Evolutionary conservation across 2,329 filamentous ascomycete genomes (phyloP), one percentile per base, ranked within the genome.

Genomic region (Pseudogymnoascus sp.): DNA sequence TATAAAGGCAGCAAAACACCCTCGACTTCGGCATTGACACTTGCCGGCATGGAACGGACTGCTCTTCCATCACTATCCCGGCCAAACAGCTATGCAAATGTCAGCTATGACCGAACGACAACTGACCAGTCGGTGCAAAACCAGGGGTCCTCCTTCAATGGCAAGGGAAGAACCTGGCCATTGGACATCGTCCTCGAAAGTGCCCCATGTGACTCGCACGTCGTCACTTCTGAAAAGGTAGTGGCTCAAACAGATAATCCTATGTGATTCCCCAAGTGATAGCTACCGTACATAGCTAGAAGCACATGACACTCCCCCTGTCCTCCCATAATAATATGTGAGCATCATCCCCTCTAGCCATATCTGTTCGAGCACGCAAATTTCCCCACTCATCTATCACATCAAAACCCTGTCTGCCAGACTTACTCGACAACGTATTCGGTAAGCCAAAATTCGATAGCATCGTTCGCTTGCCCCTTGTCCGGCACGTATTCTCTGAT

Each of bases 401-500:
- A 61, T 59, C n/a, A 35, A 29, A 23, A 4, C 61, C 38, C 29
- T 40, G 17, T 29, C 29, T 40, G 17, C 19, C 10, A 35, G 46
- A 11, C 15, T 64, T 37, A 69, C 35, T 70, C 67, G 26, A 64
- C 61, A 53, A 72, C 37, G 50, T 68, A 68, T 53, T 73, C 72
- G 21, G 68, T 59, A 29, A 65, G 64, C 72, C 72, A 74, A 65
- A 74, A 74, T 4, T 64, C 66, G 26, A 72, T 68, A n/a, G 72
- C 64, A 42, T 72, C 67, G 23, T 69, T 66, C 9, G 66, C 67
- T 11, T 65, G 63, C 11, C 37, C 53, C 11, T 53, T 63, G 7
- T 68, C 68, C 29, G 67, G 64, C 4, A 75, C 33, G 61, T 67
- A 70, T 5, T 67, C 38, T 23, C 62, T 62, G n/a, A 75, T 60